phyloP scores from a whole-genome alignment of 2,329 filamentous ascomycete genomes.

The Plenodomus biglobosus region DNA sequence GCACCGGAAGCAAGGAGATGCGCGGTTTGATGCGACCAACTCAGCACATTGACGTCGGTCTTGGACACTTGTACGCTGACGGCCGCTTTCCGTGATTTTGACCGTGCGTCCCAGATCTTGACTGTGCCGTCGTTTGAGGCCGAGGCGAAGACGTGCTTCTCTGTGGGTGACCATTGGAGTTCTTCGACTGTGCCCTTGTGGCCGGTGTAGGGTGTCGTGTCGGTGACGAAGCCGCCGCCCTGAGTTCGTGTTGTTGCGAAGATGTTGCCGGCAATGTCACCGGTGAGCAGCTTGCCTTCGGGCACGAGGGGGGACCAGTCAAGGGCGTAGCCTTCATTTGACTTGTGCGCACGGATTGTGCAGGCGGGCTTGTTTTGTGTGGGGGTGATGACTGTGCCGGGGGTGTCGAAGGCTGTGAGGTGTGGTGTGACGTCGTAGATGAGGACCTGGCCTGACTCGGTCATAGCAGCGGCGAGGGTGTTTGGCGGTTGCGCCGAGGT shows the following conservation, averaged over 20 bases:
- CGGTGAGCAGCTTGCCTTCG: slow-evolving; percentile 83
- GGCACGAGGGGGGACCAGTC: slow-evolving; percentile 89
- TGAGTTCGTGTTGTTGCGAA: slow-evolving; percentile 84
- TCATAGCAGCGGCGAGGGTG: slow-evolving; percentile 88
- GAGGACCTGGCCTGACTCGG: slow-evolving; percentile 81
- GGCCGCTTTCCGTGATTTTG: slow-evolving; percentile 85
- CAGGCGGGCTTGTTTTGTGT: slow-evolving; percentile 86
- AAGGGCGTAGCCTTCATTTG: slow-evolving; percentile 86
- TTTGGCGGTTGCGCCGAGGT: slow-evolving; percentile 72
- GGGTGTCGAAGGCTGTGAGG: slow-evolving; percentile 84
- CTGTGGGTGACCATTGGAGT: slow-evolving; percentile 92
- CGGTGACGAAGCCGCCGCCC: slow-evolving; percentile 85
- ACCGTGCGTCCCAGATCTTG: slow-evolving; percentile 92
- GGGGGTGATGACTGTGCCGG: slow-evolving; percentile 75
- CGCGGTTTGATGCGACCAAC: slow-evolving; percentile 85
- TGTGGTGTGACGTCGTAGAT: slow-evolving; percentile 95
- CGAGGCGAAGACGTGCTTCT: slow-evolving; percentile 91
- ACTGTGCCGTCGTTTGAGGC: slow-evolving; percentile 92
- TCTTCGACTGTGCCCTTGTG: slow-evolving; percentile 89
- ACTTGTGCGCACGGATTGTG: slow-evolving; percentile 86
- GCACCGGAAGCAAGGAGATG: slow-evolving; percentile 90
- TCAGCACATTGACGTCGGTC: slow-evolving; percentile 93
- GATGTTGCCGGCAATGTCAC: slow-evolving; percentile 87
- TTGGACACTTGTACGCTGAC: slow-evolving; percentile 81
- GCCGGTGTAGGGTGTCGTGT: slow-evolving; percentile 78